Evolutionary conservation across 2,329 filamentous ascomycete genomes (phyloP), one percentile per base, ranked within the genome.

Genomic region (Aspergillus novofumigatus): DNA sequence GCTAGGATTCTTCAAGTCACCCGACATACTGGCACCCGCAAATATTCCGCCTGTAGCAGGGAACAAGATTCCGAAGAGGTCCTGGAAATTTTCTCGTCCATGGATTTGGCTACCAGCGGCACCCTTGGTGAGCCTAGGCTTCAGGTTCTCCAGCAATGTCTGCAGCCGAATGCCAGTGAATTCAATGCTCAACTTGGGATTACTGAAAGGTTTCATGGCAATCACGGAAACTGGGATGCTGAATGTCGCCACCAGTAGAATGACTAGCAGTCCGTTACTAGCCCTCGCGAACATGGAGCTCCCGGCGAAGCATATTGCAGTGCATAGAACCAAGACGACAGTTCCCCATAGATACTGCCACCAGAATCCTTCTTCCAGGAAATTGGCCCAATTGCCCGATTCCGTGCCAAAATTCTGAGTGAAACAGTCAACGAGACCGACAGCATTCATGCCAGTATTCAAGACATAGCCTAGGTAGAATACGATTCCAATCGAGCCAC

Each of bases 401-500:
- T 72, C 65, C 3, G 78, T 69, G 1, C 88, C 89, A 66, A 92
- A 84, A 65, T 92, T 92, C 60, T 92, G 82, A 53, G 85, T 85
- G 56, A 95, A 81, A 66, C 90, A 95, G 74, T 94, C 89, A 61
- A 96, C 84, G 49, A 96, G 80, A 77, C 91, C 91, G 47, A 95
- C 90, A 25, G 92, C 85, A 68, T 96, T 96, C 81, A 96, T 84
- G 41, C 89, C 89, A 1, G 91, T 92, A 69, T 93, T 95, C 68
- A 96, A 85, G 2, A 90, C 88, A 62, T 91, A 90, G n/a, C 91
- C 90, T n/a, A 95, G 79, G 70, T 94, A 96, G 73, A 95, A 95
- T 11, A 96, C 84, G 25, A 95, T 82, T 1, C 91, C 91, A 61
- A 96, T 95, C 1, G 90, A 91, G 17, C 91, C 91, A 26, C 91